phyloP scores from a whole-genome alignment of 768 basidiomycete genomes.

The Nevesoporus exiguus region DNA sequence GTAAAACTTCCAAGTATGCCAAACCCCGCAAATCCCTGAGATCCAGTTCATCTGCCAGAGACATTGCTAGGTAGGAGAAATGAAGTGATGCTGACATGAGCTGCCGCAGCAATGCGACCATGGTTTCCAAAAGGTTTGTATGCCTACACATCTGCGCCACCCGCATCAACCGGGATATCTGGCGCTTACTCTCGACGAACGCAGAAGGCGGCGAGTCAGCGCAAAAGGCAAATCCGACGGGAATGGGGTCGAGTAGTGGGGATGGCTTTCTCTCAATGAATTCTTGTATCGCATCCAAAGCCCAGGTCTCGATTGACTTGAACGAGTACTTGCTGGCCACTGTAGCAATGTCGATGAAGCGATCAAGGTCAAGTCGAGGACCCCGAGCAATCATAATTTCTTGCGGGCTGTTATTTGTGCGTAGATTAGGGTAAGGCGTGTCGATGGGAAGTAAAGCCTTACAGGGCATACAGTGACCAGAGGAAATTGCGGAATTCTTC shows the following conservation, averaged over 20 bases:
- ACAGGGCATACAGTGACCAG: conserved; percentile 77
- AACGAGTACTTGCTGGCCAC: conserved; percentile 74
- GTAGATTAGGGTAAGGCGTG: not conserved
- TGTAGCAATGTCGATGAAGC: conserved; percentile 59
- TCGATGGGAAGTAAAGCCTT: conserved; percentile 24
- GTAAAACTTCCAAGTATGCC: conserved; percentile 75
- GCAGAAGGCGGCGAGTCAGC: conserved; percentile 32
- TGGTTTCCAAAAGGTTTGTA: conserved; percentile 53
- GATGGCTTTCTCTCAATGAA: conserved; percentile 58
- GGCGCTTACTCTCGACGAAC: conserved; percentile 40
- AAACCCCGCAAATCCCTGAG: conserved; percentile 56
- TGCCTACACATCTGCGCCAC: conserved; percentile 69
- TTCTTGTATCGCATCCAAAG: conserved; percentile 68
- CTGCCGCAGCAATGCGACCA: conserved; percentile 55
- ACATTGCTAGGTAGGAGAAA: conserved; percentile 72
- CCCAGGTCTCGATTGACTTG: conserved; percentile 72
- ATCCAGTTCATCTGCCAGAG: conserved; percentile 66
- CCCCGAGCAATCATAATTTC: conserved; percentile 52
- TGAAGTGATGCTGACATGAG: conserved; percentile 61
- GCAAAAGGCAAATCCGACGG: conserved; percentile 27
- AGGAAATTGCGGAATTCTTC: conserved; percentile 71
- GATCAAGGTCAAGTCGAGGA: conserved; percentile 47
- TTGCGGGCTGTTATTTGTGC: conserved; percentile 46
- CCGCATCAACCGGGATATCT: conserved; percentile 57
- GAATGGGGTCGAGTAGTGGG: conserved; percentile 45